Evolutionary conservation across 805 yeast species (phyloP).

Genomic region (Cyberlindnera amylophila): DNA sequence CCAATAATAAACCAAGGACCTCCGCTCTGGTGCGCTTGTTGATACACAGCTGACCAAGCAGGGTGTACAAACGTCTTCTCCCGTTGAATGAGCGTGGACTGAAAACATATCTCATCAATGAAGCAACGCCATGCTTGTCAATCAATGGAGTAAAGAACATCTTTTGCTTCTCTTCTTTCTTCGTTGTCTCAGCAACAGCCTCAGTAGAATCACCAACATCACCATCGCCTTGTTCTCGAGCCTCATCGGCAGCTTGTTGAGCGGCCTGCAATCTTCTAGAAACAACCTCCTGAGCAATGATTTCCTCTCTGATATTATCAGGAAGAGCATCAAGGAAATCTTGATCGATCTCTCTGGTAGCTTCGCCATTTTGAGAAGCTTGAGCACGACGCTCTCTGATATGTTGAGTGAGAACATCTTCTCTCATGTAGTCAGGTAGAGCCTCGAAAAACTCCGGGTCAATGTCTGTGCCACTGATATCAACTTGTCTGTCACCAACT

Average conservation of each 20-base stretch:
- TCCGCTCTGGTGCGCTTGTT: constrained; percentile 79
- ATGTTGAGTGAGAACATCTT: constrained; percentile 86
- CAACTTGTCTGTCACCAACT: constrained; percentile 76
- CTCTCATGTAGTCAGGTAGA: constrained; percentile 88
- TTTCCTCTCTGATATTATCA: constrained; percentile 56
- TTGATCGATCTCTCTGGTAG: constrained; percentile 67
- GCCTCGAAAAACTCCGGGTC: constrained; percentile 91
- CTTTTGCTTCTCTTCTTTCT: constrained; percentile 33
- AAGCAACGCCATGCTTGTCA: constrained; percentile 72
- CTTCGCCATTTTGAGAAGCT: constrained; percentile 41
- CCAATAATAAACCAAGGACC: constrained; percentile 60
- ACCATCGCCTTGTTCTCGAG: constrained; percentile 11
- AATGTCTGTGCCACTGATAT: constrained; percentile 84
- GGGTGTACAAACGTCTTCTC: constrained; percentile 59
- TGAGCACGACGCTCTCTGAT: constrained; percentile 67
- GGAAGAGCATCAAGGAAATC: constrained; percentile 82
- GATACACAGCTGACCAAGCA: constrained; percentile 63
- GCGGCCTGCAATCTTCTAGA: constrained; percentile 20
- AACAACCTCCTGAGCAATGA: constrained; percentile 47
- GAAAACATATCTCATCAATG: constrained; percentile 67
- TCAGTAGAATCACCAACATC: constrained; percentile 4
- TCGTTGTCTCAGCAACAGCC: constrained; percentile 9
- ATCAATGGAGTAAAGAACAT: constrained; percentile 60
- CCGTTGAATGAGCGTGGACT: constrained; percentile 63
- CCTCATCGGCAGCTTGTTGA: neutral